phyloP scores from a whole-genome alignment of 169 alveolate species.

The Cryptosporidium sp. region DNA sequence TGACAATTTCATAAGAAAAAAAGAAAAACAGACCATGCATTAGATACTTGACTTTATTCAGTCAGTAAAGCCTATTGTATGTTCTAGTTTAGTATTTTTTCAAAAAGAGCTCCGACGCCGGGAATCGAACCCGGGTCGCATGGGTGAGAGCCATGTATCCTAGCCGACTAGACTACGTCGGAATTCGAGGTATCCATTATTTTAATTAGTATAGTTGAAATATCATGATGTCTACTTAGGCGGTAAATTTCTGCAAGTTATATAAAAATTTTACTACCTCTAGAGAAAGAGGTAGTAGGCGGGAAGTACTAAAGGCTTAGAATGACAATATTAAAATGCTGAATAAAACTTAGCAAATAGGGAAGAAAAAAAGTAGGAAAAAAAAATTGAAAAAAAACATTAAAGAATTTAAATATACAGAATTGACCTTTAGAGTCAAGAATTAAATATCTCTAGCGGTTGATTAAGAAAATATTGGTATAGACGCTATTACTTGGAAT shows the following conservation, averaged over 20 bases:
- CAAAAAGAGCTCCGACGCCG: slow-evolving; percentile 76
- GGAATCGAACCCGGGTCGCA: slow-evolving; percentile 79
- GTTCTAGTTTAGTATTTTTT: too few species aligned
- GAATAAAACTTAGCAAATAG: neutral
- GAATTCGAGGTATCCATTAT: neutral
- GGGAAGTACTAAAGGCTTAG: slow-evolving; percentile 41
- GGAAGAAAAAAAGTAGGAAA: neutral
- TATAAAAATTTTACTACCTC: slow-evolving; percentile 31
- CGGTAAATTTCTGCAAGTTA: slow-evolving; percentile 9
- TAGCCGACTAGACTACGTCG: slow-evolving; percentile 79
- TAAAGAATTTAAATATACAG: neutral
- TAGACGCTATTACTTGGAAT: neutral
- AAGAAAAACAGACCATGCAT: too few species aligned
- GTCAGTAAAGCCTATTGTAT: too few species aligned
- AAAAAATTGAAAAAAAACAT: neutral
- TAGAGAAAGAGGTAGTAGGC: slow-evolving; percentile 41
- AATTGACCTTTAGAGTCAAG: neutral
- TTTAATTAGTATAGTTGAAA: neutral
- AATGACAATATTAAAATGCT: slow-evolving; percentile 30
- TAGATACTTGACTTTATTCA: too few species aligned
- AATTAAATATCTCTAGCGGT: too few species aligned
- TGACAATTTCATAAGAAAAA: too few species aligned
- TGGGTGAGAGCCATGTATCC: slow-evolving; percentile 78
- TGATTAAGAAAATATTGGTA: neutral
- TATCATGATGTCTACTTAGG: slow-evolving; percentile 39